Percentiles rank a stretch among this genome's conserved stretches.
These are phyloP conservation scores for Backusella mclennaniae DNA, from an alignment of 192 early-diverging fungal genomes.

Conservation along the genomic window DNA sequence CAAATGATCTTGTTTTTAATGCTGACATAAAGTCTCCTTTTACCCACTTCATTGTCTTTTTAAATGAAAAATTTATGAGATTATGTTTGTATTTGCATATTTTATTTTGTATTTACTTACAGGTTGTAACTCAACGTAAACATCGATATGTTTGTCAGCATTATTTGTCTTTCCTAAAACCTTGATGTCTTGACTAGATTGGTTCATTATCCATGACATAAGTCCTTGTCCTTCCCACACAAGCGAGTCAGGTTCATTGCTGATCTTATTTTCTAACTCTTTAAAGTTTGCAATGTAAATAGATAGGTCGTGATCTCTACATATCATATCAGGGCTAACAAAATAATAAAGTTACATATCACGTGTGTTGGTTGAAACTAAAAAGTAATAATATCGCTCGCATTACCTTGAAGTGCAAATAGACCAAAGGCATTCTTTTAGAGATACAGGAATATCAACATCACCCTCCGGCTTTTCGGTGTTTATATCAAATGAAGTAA, in stretches of 20 bases:
- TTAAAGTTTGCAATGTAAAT: conserved; percentile 36
- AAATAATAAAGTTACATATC: conserved; percentile 8
- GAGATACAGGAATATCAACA: conserved; percentile 12
- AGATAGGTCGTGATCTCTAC: conserved; percentile 33
- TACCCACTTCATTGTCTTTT: conserved; percentile 25
- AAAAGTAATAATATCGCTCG: background rate
- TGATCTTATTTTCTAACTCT: conserved; percentile 1
- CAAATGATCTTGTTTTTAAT: conserved; percentile 18
- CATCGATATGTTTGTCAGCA: conserved; percentile 3
- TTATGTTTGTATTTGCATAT: background rate
- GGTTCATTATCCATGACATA: conserved; percentile 35
- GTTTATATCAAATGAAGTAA: conserved; percentile 18
- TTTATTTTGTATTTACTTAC: conserved; percentile 19
- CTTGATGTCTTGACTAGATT: background rate
- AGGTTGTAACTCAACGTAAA: conserved; percentile 29
- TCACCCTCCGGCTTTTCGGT: background rate
- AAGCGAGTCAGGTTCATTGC: background rate
- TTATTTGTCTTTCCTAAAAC: conserved; percentile 16
- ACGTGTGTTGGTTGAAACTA: conserved; percentile 15
- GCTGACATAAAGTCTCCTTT: conserved; percentile 25
- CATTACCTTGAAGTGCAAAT: conserved; percentile 38
- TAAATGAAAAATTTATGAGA: background rate
- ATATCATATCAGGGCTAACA: conserved; percentile 35
- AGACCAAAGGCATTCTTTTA: conserved; percentile 27
- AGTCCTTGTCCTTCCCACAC: conserved; percentile 40